These are phyloP conservation scores for Neoboletus brunneissimus DNA, from an alignment of 768 basidiomycete genomes.

Conservation along the genomic window DNA sequence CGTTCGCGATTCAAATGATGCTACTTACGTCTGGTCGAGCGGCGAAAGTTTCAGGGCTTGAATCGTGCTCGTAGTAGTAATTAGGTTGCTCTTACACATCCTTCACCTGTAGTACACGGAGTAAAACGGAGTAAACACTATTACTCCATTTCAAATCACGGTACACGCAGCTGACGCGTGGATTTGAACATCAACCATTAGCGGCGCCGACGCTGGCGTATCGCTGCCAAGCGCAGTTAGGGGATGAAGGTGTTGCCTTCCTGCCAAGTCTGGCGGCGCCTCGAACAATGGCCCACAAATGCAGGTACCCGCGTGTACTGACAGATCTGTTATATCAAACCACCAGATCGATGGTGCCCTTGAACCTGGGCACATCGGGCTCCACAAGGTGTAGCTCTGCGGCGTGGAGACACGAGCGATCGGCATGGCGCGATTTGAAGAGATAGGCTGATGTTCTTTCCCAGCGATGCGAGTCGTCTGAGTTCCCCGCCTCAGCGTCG, in stretches of 20 bases:
- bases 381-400: constrained; percentile 2
- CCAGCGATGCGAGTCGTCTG: not conserved
- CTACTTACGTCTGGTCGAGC: constrained; percentile 8
- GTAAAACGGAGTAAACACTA: not conserved
- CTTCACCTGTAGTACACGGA: not conserved
- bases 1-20: not conserved
- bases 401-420: not conserved
- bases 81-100: not conserved
- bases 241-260: constrained; percentile 5
- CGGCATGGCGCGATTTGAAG: not conserved
- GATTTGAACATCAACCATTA: not conserved
- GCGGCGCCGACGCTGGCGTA: constrained; percentile 6
- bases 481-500: constrained; percentile 9
- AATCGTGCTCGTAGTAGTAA: constrained; percentile 1
- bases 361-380: constrained; percentile 15
- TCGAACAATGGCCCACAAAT: not conserved
- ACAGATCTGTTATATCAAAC: constrained; percentile 7
- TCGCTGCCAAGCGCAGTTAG: constrained; percentile 14
- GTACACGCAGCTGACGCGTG: constrained; percentile 13
- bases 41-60: not conserved
- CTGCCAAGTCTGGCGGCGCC: constrained; percentile 2
- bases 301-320: constrained; percentile 24
- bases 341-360: constrained; percentile 20
- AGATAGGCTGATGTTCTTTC: not conserved
- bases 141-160: not conserved